These are phyloP conservation scores for Scutellaria galericulata DNA, from an alignment of 257 asterid genomes.

Conservation along the genomic window DNA sequence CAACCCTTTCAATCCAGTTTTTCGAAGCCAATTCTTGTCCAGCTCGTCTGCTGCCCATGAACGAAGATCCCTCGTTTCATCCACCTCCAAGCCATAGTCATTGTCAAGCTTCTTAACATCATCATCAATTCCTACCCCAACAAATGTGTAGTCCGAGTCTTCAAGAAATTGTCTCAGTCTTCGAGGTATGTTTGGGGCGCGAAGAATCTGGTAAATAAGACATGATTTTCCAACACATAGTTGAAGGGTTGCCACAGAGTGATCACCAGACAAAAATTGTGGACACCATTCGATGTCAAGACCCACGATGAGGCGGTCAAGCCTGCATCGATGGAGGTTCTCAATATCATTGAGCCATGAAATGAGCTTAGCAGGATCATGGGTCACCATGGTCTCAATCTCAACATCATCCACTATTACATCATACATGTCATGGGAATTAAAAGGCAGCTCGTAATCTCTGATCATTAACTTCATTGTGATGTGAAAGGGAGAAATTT, in stretches of 20 bases:
- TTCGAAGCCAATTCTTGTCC: neutral
- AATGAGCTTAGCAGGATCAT: neutral
- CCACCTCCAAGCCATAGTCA: constrained; percentile 27
- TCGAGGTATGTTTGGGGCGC: constrained; percentile 22
- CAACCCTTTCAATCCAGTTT: constrained; percentile 30
- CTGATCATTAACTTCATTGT: neutral
- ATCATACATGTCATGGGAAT: neutral
- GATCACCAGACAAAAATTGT: neutral
- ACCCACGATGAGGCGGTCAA: constrained; percentile 3
- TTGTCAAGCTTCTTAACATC: constrained; percentile 29
- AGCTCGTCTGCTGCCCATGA: constrained; percentile 31
- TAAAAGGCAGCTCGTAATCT: neutral
- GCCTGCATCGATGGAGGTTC: neutral
- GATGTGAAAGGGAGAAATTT: neutral
- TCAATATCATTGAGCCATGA: neutral
- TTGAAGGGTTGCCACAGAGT: constrained; percentile 39
- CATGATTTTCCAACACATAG: constrained; percentile 36
- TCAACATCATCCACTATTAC: neutral
- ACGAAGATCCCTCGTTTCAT: constrained; percentile 33
- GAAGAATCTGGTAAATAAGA: constrained; percentile 36
- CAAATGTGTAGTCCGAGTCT: constrained; percentile 35
- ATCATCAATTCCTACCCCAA: constrained; percentile 36
- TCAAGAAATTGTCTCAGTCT: constrained; percentile 30
- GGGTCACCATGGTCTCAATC: constrained; percentile 4
- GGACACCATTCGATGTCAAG: constrained; percentile 1